A percentile compares a stretch with the other conserved stretches of the same genome.
Conservation (phyloP, 179 eudicot genomes). For the Silene coronaria region DNA sequence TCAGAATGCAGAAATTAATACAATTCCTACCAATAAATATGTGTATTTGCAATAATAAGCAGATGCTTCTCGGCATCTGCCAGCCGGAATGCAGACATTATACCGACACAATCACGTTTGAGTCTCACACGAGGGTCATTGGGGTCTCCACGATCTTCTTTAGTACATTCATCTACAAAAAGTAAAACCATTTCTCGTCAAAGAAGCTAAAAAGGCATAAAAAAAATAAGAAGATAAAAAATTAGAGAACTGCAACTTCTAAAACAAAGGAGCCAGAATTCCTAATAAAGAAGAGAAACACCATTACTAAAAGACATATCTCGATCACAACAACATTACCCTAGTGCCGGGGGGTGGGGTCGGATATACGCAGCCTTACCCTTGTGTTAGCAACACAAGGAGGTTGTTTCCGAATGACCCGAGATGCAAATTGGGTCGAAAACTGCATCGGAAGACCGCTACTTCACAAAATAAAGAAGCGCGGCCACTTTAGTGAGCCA, state of each 20-base stretch:
- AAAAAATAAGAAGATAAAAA: too few relatives aligned
- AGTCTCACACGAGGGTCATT: constrained; percentile 84
- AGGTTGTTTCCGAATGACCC: too few relatives aligned
- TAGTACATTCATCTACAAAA: constrained; percentile 26
- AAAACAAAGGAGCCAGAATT: too few relatives aligned
- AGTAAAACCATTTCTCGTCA: constrained; percentile 29
- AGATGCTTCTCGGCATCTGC: constrained; percentile 45
- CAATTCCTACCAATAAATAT: constrained; percentile 64
- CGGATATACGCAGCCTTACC: too few relatives aligned
- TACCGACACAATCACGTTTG: constrained; percentile 93
- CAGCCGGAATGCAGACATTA: constrained; percentile 74
- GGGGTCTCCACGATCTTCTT: constrained; percentile 59
- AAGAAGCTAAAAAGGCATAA: constrained; percentile 10
- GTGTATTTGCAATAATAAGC: constrained; percentile 80
- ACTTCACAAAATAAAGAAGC: too few relatives aligned
- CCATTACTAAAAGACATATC: not conserved
- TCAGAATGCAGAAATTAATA: not conserved
- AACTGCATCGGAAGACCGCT: too few relatives aligned
- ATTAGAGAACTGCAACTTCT: not conserved
- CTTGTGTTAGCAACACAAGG: too few relatives aligned
- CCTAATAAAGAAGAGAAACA: not conserved
- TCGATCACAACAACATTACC: not conserved
- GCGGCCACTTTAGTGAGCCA: too few relatives aligned
- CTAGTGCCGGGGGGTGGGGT: too few relatives aligned
- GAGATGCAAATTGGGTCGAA: too few relatives aligned